Conservation (phyloP, 2,329 filamentous ascomycete genomes). For the Thyridium curvatum region DNA sequence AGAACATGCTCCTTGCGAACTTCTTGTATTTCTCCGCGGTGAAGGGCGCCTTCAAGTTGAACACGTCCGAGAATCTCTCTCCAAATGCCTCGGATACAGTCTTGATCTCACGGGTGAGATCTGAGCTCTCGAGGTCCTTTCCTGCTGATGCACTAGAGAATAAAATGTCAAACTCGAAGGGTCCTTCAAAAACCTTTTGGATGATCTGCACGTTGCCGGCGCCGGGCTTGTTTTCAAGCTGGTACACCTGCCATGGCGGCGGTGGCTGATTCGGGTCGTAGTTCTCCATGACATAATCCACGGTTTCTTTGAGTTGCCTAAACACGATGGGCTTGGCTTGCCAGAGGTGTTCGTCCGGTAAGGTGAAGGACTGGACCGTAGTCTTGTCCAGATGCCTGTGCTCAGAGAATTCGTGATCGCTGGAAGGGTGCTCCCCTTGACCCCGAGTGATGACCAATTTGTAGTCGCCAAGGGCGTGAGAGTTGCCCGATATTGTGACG, state of each 20-base stretch:
- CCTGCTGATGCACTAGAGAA: slow-evolving; percentile 73
- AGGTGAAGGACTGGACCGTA: slow-evolving; percentile 63
- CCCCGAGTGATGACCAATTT: slow-evolving; percentile 72
- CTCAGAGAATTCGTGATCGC: slow-evolving; percentile 60
- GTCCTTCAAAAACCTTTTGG: slow-evolving; percentile 59
- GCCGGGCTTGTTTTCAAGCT: slow-evolving; percentile 46
- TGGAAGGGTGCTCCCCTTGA: slow-evolving; percentile 51
- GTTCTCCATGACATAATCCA: slow-evolving; percentile 41
- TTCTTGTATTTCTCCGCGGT: slow-evolving; percentile 59
- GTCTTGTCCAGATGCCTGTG: slow-evolving; percentile 71
- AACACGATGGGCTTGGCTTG: slow-evolving; percentile 63
- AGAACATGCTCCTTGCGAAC: slow-evolving; percentile 81
- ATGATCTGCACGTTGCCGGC: slow-evolving; percentile 58
- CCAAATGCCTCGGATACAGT: slow-evolving; percentile 64
- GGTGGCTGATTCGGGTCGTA: slow-evolving; percentile 57
- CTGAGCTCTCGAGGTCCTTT: slow-evolving; percentile 48
- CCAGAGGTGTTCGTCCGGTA: slow-evolving; percentile 70
- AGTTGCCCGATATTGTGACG: slow-evolving; percentile 65
- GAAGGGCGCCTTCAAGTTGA: slow-evolving; percentile 73
- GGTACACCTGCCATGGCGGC: slow-evolving; percentile 81
- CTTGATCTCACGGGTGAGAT: slow-evolving; percentile 65
- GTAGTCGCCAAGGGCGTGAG: slow-evolving; percentile 70
- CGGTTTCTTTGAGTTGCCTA: slow-evolving; percentile 43
- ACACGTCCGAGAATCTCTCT: slow-evolving; percentile 65
- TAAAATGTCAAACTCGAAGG: slow-evolving; percentile 82